Conservation (phyloP, 768 basidiomycete genomes). For the Suillus luteus region DNA sequence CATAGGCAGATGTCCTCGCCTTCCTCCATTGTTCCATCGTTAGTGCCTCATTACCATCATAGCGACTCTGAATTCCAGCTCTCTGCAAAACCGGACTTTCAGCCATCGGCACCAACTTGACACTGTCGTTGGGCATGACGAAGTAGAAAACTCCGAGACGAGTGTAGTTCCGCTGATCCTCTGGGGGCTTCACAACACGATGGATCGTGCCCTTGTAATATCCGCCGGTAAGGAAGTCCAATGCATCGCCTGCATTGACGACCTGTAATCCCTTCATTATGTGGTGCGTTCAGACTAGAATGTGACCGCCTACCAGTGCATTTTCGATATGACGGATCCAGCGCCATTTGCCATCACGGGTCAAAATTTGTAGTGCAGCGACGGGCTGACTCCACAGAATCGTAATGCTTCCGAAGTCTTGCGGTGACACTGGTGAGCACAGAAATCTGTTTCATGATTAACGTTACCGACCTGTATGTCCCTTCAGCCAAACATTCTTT, state of each 20-base stretch:
- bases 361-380: conserved; percentile 57
- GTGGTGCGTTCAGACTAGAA: not conserved
- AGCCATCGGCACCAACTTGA: conserved; percentile 44
- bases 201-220: conserved; percentile 63
- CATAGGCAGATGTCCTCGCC: conserved; percentile 53
- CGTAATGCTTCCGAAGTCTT: conserved; percentile 57
- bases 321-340: conserved; percentile 63
- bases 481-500: conserved; percentile 60
- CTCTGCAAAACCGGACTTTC: conserved; percentile 52
- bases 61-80: conserved; percentile 41
- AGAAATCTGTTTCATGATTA: no score
- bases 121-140: conserved; percentile 50
- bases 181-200: conserved; percentile 60
- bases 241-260: conserved; percentile 59
- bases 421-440: not conserved
- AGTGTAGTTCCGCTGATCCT: conserved; percentile 49
- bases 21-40: conserved; percentile 56
- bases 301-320: conserved; percentile 43
- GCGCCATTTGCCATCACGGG: conserved; percentile 52
- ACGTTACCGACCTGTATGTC: conserved; percentile 49
- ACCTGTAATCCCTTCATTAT: conserved; percentile 37
- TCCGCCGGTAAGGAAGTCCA: conserved; percentile 63
- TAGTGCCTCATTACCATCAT: conserved; percentile 44
- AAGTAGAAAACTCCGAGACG: conserved; percentile 66
- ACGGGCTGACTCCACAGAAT: conserved; percentile 66